Base-by-base conservation (phyloP, 306 rosid genomes). In the Cucumis melo region DNA sequence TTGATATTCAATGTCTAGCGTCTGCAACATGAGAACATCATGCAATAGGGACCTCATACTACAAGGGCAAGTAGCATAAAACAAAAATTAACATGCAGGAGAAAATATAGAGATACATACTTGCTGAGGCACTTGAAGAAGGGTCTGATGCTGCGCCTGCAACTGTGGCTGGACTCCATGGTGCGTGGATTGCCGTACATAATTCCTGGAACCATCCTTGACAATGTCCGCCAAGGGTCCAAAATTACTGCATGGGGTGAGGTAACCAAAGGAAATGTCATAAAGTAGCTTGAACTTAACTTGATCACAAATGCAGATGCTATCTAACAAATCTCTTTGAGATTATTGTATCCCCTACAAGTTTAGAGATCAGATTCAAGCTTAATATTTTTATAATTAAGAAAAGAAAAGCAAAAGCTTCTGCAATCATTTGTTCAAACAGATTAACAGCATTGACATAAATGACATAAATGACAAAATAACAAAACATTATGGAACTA, bases 151-250 rank as follows among this genome's bases (percentile, higher is more conserved):
- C 71, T 85, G 96, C 75, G 87, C 82, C 82, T 82, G 92, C 80
- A 90, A 10, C 58, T 87, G 98, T 41, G 90, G 74, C 81, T 86
- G 96, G 60, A 84, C 68, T 77, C 88, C 96, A 55, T 81, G 96
- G 76, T 80, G 92, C 80, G 84, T 94, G 81, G 77, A 71, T 66
- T 88, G 98, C 29, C 82, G 94, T 38, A 77, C 86, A 77, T 63
- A 51, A 87, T 82, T 91, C 82, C 80, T 88, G 79, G 94, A 82
- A 82, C 89, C 88, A 83, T 89, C 96, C 86, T 90, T 93, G 73
- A 93, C 88, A 80, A 82, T 83, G 81, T 93, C 96, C 74, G 68
- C 82, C 77, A 93, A 81, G 41, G 96, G 83, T 14, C 90, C 87
- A 80, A 87, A 83, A 84, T 87, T 89, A 89, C 98, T 91, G 70